Evolutionary conservation across 2,329 filamentous ascomycete species (phyloP).

Genomic region (Monilinia polystroma): DNA sequence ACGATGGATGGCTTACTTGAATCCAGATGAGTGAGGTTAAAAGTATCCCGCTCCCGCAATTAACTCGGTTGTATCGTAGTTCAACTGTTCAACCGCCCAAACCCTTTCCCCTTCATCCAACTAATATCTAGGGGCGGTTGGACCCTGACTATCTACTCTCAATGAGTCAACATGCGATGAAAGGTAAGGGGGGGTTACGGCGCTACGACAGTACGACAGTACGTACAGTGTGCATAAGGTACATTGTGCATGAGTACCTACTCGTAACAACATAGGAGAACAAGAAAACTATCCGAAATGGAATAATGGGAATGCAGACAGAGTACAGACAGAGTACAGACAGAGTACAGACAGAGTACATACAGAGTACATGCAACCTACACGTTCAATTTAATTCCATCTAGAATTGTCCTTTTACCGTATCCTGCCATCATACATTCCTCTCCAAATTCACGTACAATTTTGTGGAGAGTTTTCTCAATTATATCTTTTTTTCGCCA

Average conservation of each 20-base stretch:
- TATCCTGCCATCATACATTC: not conserved
- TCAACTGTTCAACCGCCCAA: too few relatives aligned
- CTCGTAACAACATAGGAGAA: not conserved
- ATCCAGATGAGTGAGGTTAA: too few relatives aligned
- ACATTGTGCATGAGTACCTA: not conserved
- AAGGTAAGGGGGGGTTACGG: not conserved
- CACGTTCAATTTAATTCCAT: not conserved
- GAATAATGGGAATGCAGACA: not conserved
- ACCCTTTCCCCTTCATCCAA: too few relatives aligned
- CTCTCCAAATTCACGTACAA: not conserved
- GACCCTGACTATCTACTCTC: not conserved
- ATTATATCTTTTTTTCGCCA: not conserved
- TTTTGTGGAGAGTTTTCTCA: not conserved
- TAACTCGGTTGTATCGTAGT: too few relatives aligned
- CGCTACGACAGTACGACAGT: not conserved
- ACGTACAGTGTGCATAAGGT: too few relatives aligned
- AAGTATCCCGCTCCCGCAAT: too few relatives aligned
- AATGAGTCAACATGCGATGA: conserved; percentile 4
- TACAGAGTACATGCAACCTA: not conserved
- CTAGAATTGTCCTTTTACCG: not conserved
- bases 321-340: not conserved
- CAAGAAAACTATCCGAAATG: conserved; percentile 6
- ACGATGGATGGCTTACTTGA: too few relatives aligned
- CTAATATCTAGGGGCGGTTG: too few relatives aligned
- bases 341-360: not conserved